Percentiles rank a stretch among this genome's conserved stretches.
Evolutionary conservation across 768 basidiomycete species (phyloP).

Genomic region (Lentinula guzmanii): DNA sequence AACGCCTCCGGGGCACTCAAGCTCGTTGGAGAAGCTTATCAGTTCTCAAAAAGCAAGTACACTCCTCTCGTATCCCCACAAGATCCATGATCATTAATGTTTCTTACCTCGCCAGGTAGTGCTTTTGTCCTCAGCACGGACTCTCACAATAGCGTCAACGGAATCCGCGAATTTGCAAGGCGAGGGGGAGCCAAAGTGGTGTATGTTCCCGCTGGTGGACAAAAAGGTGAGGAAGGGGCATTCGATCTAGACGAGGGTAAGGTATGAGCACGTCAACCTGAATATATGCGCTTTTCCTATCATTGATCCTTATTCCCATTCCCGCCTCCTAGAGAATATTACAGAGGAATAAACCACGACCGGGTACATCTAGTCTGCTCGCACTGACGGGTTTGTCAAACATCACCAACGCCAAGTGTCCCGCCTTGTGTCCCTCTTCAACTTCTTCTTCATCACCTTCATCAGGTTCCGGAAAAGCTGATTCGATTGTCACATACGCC

Average conservation of each 20-base stretch:
- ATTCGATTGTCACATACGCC: constrained; percentile 61
- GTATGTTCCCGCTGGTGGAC: constrained; percentile 59
- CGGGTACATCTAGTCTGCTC: constrained; percentile 49
- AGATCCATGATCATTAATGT: constrained; percentile 59
- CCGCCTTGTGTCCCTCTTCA: constrained; percentile 17
- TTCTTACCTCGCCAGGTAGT: constrained; percentile 29
- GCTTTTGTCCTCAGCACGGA: constrained; percentile 66
- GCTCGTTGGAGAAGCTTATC: constrained; percentile 76
- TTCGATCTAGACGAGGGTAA: constrained; percentile 52
- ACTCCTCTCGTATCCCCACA: constrained; percentile 67
- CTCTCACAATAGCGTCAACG: constrained; percentile 82
- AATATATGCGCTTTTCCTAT: constrained; percentile 20
- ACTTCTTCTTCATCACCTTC: background rate
- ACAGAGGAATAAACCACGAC: background rate
- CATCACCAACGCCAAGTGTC: constrained; percentile 68
- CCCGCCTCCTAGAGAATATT: background rate
- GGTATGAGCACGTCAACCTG: constrained; percentile 30
- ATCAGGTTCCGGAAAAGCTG: background rate
- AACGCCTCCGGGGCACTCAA: constrained; percentile 80
- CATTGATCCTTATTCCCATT: constrained; percentile 11
- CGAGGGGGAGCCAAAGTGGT: constrained; percentile 47
- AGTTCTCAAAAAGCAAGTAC: constrained; percentile 48
- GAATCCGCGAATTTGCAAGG: constrained; percentile 67
- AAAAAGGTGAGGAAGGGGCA: constrained; percentile 38
- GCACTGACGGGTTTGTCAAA: constrained; percentile 80